Evolutionary conservation across 176 grass and related monocot species (phyloP).

Genomic region (Puya raimondii): DNA sequence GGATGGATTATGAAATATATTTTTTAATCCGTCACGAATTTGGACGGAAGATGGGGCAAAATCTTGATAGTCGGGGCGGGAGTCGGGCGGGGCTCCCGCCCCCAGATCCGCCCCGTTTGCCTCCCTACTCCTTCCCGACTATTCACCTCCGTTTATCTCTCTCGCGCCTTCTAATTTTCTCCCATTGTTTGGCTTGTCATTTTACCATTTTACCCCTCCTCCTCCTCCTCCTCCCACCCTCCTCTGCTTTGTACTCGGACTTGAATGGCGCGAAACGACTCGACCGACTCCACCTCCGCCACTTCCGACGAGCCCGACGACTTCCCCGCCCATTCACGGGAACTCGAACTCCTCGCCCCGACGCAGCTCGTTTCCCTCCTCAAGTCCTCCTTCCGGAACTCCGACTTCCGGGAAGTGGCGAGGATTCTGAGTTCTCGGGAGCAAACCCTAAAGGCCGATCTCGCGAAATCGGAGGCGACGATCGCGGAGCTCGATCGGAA

Average conservation of each 20-base stretch:
- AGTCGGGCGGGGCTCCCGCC: too few species aligned
- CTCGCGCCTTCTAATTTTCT: too few species aligned
- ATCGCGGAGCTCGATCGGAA: neutral
- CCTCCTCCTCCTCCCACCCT: neutral
- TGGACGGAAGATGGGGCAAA: too few species aligned
- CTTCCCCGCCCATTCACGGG: neutral
- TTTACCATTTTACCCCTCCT: too few species aligned
- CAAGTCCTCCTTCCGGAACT: neutral
- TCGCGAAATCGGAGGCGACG: conserved; percentile 16
- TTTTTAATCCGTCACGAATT: too few species aligned
- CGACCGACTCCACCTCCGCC: neutral
- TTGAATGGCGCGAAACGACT: conserved; percentile 8
- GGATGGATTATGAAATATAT: too few species aligned
- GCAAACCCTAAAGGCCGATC: neutral
- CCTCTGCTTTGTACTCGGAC: neutral
- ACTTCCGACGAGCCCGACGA: neutral
- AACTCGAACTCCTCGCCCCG: conserved; percentile 19
- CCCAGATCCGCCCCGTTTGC: too few species aligned
- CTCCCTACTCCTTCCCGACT: too few species aligned
- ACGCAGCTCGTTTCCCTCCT: conserved; percentile 16
- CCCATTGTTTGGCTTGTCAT: too few species aligned
- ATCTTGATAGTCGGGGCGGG: too few species aligned
- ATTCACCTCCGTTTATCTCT: too few species aligned
- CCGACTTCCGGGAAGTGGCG: conserved; percentile 20
- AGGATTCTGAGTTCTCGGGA: conserved; percentile 23